phyloP scores from a whole-genome alignment of 2,329 filamentous ascomycete genomes.

The Tolypocladium ovalisporum region DNA sequence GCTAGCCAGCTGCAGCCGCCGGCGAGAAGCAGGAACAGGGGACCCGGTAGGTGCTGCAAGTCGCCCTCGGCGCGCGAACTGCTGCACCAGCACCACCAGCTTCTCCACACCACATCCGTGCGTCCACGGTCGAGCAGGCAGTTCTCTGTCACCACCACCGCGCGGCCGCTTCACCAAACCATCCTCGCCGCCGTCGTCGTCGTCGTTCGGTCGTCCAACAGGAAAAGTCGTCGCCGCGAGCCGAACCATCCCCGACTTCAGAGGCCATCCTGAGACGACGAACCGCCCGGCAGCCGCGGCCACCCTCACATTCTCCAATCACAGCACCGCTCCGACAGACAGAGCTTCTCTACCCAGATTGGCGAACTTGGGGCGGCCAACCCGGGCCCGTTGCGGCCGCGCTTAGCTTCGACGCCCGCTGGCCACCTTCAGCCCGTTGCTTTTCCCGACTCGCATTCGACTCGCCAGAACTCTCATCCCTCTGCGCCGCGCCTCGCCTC shows the following conservation, averaged over 20 bases:
- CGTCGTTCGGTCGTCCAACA: background rate
- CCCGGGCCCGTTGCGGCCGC: background rate
- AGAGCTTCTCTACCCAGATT: too few relatives aligned
- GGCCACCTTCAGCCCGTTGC: background rate
- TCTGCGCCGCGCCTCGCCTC: background rate
- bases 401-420: conserved; percentile 1
- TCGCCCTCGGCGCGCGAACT: background rate
- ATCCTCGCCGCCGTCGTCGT: background rate
- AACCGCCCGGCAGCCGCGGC: background rate
- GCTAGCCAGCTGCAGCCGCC: background rate
- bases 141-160: background rate
- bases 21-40: background rate
- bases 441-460: conserved; percentile 7
- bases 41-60: background rate
- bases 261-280: background rate
- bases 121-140: background rate
- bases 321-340: background rate
- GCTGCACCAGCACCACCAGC: background rate
- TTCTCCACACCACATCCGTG: background rate
- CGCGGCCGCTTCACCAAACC: background rate
- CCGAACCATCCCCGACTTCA: background rate
- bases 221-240: background rate
- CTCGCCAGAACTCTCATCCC: background rate
- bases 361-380: background rate
- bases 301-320: conserved; percentile 1